phyloP scores from a whole-genome alignment of 148 eudicot species.

The Vaccinium corymbosum region DNA sequence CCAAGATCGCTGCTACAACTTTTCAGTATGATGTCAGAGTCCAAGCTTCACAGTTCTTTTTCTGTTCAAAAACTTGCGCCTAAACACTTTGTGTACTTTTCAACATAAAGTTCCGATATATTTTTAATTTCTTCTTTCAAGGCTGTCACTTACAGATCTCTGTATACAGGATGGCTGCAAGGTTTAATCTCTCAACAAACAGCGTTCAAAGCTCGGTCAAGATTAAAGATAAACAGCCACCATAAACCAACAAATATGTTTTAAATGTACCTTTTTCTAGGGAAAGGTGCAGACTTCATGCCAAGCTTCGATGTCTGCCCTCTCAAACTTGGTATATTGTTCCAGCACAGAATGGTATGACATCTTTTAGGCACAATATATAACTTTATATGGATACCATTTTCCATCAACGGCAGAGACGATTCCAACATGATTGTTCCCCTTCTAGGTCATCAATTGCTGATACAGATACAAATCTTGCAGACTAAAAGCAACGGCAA shows the following conservation, averaged over 20 bases:
- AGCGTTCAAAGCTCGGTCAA: not conserved
- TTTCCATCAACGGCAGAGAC: conserved; percentile 17
- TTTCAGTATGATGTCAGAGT: not conserved
- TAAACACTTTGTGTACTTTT: not conserved
- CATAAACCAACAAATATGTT: not conserved
- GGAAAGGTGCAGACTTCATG: conserved; percentile 19
- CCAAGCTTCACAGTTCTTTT: not conserved
- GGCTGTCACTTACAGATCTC: not conserved
- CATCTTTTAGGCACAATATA: conserved; percentile 23
- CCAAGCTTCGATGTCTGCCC: conserved; percentile 27
- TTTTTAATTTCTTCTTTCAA: not conserved
- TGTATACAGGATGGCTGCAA: not conserved
- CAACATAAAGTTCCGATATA: not conserved
- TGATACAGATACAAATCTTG: not conserved
- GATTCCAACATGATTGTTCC: conserved; percentile 30
- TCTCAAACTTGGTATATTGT: conserved; percentile 16
- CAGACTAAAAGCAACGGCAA: not conserved
- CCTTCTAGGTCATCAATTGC: conserved; percentile 23
- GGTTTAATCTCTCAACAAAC: not conserved
- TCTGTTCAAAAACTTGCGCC: not conserved
- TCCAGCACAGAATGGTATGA: conserved; percentile 16
- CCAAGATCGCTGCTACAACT: not conserved
- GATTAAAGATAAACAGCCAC: not conserved
- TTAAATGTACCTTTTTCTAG: conserved; percentile 32
- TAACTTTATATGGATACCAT: conserved; percentile 24